phyloP scores from a whole-genome alignment of 2,329 filamentous ascomycete genomes.

The Fulvia fulva region DNA sequence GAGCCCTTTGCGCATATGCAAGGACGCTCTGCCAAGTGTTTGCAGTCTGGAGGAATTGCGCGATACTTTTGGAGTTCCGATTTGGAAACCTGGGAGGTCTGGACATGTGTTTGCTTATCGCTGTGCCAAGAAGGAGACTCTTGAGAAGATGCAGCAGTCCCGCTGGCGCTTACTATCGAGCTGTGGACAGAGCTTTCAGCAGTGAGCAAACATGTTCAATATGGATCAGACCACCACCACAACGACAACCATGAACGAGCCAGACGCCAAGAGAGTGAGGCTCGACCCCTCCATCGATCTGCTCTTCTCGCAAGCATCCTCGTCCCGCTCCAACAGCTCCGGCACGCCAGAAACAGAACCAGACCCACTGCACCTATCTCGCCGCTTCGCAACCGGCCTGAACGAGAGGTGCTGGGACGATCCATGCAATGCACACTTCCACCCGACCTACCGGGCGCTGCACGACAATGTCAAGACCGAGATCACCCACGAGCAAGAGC shows the following conservation, averaged over 20 bases:
- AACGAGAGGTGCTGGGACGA: constrained; percentile 5
- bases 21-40: too few relatives aligned
- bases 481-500: constrained; percentile 1
- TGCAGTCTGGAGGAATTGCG: too few relatives aligned
- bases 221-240: neutral
- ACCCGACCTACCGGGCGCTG: neutral
- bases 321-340: neutral
- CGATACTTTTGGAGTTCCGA: too few relatives aligned
- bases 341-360: constrained; percentile 3
- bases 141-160: too few relatives aligned
- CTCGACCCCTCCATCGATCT: neutral
- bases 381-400: neutral
- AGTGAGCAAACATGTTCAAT: neutral
- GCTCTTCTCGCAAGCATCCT: constrained; percentile 1
- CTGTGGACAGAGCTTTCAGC: neutral
- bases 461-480: constrained; percentile 4
- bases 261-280: neutral
- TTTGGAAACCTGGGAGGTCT: too few relatives aligned
- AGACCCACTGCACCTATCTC: neutral
- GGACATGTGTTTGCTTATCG: too few relatives aligned
- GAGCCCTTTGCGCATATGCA: too few relatives aligned
- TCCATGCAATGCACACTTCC: constrained; percentile 1
- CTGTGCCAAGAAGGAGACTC: too few relatives aligned
- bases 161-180: neutral
- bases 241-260: neutral